These are phyloP conservation scores for Viola odorata DNA, from an alignment of 345 rosid genomes.

Conservation along the genomic window DNA sequence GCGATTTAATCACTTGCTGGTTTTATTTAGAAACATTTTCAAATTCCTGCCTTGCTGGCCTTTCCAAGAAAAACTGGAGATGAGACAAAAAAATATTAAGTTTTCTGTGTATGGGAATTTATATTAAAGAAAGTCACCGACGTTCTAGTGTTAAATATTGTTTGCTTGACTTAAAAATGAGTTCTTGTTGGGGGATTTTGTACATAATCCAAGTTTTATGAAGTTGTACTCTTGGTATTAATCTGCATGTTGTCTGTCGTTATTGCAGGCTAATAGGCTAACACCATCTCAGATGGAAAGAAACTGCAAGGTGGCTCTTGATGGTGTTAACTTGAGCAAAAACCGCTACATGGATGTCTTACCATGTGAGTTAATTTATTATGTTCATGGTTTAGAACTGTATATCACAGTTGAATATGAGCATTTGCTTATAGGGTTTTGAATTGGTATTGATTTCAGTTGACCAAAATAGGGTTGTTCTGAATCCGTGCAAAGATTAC, in stretches of 20 bases:
- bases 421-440: background rate
- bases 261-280: conserved; percentile 45
- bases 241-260: background rate
- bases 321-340: conserved; percentile 50
- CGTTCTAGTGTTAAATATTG: too few relatives aligned
- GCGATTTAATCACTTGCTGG: too few relatives aligned
- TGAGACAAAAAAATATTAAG: too few relatives aligned
- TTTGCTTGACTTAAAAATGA: too few relatives aligned
- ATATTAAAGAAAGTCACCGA: too few relatives aligned
- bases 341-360: conserved; percentile 68
- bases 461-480: conserved; percentile 68
- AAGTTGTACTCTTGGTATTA: background rate
- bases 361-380: conserved; percentile 50
- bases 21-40: too few relatives aligned
- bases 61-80: too few relatives aligned
- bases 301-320: conserved; percentile 52
- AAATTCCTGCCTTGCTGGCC: too few relatives aligned
- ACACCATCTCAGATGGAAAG: conserved; percentile 40
- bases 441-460: conserved; percentile 34
- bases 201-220: background rate
- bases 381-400: background rate
- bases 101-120: too few relatives aligned
- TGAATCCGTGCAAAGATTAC: conserved; percentile 57
- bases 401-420: background rate
- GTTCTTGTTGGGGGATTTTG: background rate